Base-by-base conservation (phyloP, 345 rosid genomes). In the Linum tenue region DNA sequence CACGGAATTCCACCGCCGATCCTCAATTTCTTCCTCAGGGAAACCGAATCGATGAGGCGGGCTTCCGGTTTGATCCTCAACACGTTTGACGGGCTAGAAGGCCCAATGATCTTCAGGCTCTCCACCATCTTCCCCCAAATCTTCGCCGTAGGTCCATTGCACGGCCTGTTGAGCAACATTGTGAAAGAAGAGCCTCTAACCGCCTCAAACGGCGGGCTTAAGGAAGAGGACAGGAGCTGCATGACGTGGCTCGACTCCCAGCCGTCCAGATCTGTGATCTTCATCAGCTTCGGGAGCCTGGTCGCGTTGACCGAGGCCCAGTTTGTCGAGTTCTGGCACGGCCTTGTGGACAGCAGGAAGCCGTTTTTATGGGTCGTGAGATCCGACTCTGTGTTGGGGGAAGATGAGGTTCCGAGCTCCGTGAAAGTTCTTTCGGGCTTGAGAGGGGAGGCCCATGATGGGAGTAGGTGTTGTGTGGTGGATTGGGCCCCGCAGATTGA, bases 271-370 rank as follows among this genome's bases (percentile, higher is more conserved):
- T 69, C 60, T 0, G 71, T 76, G 0, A 6, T 76, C 5, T 69
- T 56, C 16, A 40, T 76, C 39, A 72, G 75, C 56, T 73, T 77
- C 4, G 73, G 70, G 9, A 70, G 77, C 37, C 15, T 70, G 51
- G 48, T 44, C 2, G 61, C 9, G 7, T 39, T 66, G 6, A 11
- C 63, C 1, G 36, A 43, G 8, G 74, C 63, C 1, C 71, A 72
- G 44, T 1, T 73, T 1, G 6, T 70, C n/a, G 75, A 77, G 55
- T 50, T 67, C 9, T 73, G 70, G 75, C 40, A 70, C 42, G 75
- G 75, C n/a, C 11, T 73, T 37, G 60, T 67, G 7, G 61, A 64
- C 3, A 64, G 74, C 8, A 60, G 60, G 35, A 70, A 60, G 61
- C 41, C 41, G 17, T 77, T 77, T 70, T 42, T 77, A 60, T 70